Conservation (phyloP, 228 moss, liverwort and hornwort genomes). For the Sphagnum magellanicum region DNA sequence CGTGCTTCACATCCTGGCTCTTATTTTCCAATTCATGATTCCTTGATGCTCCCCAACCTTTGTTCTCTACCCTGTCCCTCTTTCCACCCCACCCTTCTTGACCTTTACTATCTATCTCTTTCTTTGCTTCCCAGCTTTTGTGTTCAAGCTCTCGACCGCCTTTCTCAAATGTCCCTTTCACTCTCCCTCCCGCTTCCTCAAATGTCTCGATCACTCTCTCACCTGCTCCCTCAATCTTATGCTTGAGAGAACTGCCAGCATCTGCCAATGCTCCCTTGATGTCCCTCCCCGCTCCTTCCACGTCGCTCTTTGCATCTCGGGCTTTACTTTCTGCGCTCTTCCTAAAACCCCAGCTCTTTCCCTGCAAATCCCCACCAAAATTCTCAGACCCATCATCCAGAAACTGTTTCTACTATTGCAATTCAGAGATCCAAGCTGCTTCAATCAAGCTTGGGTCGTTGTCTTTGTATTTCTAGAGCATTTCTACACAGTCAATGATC, state of each 20-base stretch:
- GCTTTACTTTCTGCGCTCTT: conserved; percentile 10
- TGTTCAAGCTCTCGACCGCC: conserved; percentile 28
- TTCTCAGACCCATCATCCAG: too few species aligned
- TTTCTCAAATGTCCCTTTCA: conserved; percentile 22
- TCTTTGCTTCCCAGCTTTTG: conserved; percentile 24
- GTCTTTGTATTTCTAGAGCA: too few species aligned
- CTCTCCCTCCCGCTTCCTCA: too few species aligned
- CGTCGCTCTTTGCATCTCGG: conserved; percentile 8
- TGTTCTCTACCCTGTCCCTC: too few species aligned
- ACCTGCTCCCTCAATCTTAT: conserved; percentile 38
- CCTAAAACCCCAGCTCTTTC: conserved; percentile 8
- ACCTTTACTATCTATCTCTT: too few species aligned
- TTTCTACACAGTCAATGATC: too few species aligned
- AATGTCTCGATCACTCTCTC: conserved; percentile 7
- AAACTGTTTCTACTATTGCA: too few species aligned
- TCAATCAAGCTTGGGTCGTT: too few species aligned
- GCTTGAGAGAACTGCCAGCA: conserved; percentile 33
- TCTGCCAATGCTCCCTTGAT: conserved; percentile 27
- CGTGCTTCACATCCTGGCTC: conserved; percentile 21
- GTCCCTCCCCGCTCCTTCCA: conserved; percentile 1
- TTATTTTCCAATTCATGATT: conserved; percentile 18
- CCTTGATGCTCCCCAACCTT: too few species aligned
- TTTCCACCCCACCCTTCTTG: too few species aligned
- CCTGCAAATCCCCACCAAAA: conserved; percentile 11
- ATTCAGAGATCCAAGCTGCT: too few species aligned